Base-by-base conservation (phyloP, 2,329 filamentous ascomycete genomes). In the Lachnellula suecica region DNA sequence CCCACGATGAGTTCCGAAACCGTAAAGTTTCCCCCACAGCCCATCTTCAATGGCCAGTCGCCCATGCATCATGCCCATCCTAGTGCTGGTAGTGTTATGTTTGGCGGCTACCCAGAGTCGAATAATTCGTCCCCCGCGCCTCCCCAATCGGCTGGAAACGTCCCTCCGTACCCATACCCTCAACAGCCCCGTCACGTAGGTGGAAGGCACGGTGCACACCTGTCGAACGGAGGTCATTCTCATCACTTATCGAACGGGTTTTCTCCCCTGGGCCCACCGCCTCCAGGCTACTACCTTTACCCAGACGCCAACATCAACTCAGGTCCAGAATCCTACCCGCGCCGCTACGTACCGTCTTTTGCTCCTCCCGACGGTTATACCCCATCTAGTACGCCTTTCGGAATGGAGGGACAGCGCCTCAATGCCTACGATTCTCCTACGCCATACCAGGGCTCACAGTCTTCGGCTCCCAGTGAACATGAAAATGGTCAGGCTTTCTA, bases 391-490 rank as follows among this genome's bases (percentile, higher is more conserved):
- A 60, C 71, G 56, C 58, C 63, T 34, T 41, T 53, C 29, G 59
- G 57, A 3, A 43, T 51, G 41, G 63, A 66, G 15, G 47, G 52
- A 42, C 51, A 55, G 31, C 57, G 60, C 11, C 46, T 59, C 41
- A 52, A 48, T 8, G 44, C 58, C 10, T 79, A 79, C 62, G 78
- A 76, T 6, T 34, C 17, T 3, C 78, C 81, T 2, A 75, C 78
- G 1, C 83, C 81, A 2, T 83, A 82, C 61, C 82, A 83, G 50
- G 82, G 77, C 31, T 85, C 83, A 2, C 82, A 84, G 54, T 75
- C 79, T 31, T 83, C 82, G 2, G 73, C 69, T 4, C 72, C 70
- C 15, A 76, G 76, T 35, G 76, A 79, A 11, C 72, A 69, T 25
- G 71, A 70, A 19, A 59, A 54, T 34, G 60, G 58, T 13, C 56